A percentile compares a stretch with the other conserved stretches of the same genome.
Evolutionary conservation across 78 protist species (phyloP).

Genomic region (Capsaspora owczarzaki): DNA sequence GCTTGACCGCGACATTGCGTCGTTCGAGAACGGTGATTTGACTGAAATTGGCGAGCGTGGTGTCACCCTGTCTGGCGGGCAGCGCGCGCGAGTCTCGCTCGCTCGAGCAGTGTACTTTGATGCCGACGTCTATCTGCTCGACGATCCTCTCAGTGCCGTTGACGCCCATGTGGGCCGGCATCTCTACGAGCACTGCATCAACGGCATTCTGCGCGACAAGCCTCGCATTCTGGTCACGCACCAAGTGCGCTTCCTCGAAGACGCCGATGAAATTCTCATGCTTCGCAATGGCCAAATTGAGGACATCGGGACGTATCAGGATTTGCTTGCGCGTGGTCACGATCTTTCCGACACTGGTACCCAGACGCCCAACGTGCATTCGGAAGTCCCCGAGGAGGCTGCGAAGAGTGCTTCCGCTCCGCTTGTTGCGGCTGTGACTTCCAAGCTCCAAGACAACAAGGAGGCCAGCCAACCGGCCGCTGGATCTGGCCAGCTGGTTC

Average conservation of each 20-base stretch:
- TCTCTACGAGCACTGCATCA: constrained; percentile 35
- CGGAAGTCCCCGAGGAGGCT: too few species aligned
- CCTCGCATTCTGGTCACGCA: constrained; percentile 73
- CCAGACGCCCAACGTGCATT: too few species aligned
- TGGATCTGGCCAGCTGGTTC: too few species aligned
- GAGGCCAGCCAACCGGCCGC: too few species aligned
- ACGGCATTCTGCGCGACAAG: constrained; percentile 37
- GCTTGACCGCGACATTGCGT: constrained; percentile 25
- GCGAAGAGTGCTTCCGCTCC: too few species aligned
- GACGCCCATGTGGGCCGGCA: constrained; percentile 62
- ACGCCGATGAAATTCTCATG: constrained; percentile 24
- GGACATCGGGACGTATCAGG: constrained; percentile 46
- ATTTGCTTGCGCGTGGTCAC: constrained; percentile 7
- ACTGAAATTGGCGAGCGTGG: constrained; percentile 36
- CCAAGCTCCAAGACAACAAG: too few species aligned
- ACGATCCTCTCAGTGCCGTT: constrained; percentile 76
- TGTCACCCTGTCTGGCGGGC: constrained; percentile 70
- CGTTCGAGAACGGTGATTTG: constrained; percentile 45
- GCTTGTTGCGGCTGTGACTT: too few species aligned
- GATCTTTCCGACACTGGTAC: not conserved
- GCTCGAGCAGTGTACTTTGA: constrained; percentile 73
- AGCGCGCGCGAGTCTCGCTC: constrained; percentile 44
- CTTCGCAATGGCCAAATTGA: constrained; percentile 30
- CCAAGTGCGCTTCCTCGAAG: constrained; percentile 25
- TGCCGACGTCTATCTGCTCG: constrained; percentile 50